A percentile compares a stretch with the other conserved stretches of the same genome.
Evolutionary conservation across 495 filamentous ascomycete species (phyloP).

Genomic region (Penicillium flavigenum): DNA sequence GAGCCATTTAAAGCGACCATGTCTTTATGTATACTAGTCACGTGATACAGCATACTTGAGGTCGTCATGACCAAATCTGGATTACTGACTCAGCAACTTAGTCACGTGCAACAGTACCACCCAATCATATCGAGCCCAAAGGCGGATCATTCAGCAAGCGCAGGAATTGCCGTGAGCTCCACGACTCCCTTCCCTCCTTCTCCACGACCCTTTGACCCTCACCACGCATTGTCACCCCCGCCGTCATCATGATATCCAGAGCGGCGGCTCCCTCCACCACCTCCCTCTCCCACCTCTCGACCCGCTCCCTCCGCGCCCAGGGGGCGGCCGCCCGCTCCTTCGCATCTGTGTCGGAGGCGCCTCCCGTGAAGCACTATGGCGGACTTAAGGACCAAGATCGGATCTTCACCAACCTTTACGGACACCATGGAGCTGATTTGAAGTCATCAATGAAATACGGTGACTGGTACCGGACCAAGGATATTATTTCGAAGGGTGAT

Average conservation of each 20-base stretch:
- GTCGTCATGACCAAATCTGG: conserved; percentile 17
- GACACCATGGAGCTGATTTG: conserved; percentile 84
- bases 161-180: conserved; percentile 45
- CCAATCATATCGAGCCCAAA: conserved; percentile 45
- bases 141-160: conserved; percentile 50
- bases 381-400: conserved; percentile 91
- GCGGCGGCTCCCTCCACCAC: conserved; percentile 49
- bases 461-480: conserved; percentile 99
- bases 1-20: background rate
- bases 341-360: conserved; percentile 86
- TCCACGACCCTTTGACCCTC: conserved; percentile 31
- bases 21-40: background rate
- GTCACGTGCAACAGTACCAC: conserved; percentile 27
- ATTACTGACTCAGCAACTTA: conserved; percentile 21
- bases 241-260: conserved; percentile 52
- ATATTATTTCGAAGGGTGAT: conserved; percentile 93
- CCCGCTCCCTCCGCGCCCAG: conserved; percentile 55
- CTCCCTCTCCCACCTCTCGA: conserved; percentile 53
- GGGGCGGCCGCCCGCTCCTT: conserved; percentile 61
- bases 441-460: conserved; percentile 97
- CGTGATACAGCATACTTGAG: conserved; percentile 5
- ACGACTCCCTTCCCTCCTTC: conserved; percentile 30
- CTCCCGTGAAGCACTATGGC: conserved; percentile 72
- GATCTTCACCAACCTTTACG: conserved; percentile 98
- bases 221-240: conserved; percentile 32